Evolutionary conservation across 2,329 filamentous ascomycete species (phyloP), one percentile per base, ranked within the genome.

Genomic region (Penicillium sclerotiorum): DNA sequence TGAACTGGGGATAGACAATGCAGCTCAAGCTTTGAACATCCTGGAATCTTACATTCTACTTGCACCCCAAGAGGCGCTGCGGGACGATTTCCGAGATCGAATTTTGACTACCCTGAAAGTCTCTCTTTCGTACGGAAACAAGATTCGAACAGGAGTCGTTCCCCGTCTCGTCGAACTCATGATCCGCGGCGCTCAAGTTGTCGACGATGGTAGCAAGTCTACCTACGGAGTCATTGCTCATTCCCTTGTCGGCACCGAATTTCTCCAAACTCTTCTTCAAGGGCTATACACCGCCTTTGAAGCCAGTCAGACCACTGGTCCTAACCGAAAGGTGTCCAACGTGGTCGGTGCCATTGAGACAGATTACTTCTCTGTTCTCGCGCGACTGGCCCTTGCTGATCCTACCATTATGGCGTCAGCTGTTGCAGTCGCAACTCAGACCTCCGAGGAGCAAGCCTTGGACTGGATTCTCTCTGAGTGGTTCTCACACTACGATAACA

Each of bases 351-450:
- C 91, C 9, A 86, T 89, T 1, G 85, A 96, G 64, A 88, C 88
- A 0, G 89, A 96, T 65, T 96, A 95, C 68, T 88, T 95, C 64
- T 82, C 84, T 4, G 84, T 97, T 2, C 78, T 99, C 2, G 86
- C 90, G 2, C 87, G 92, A 1, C 80, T 97, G 13, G 83, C 86
- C 0, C 74, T 95, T 2, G 85, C 86, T 1, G 87, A 88, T 30
- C 89, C 92, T 1, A 72, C 72, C 2, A 75, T 88, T 2, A 87
- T 96, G 58, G 74, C 86, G 11, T 74, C 77, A 38, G 79, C 78
- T 1, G 63, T 83, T 43, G 63, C 65, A 8, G 66, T 72, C 9
- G 66, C 73, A 8, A 65, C 65, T 18, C 60, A 61, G 12, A 60
- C 64, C 11, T 52, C 63, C 2, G 62, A 70, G 47, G 69, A 74